These are phyloP conservation scores for Posidonia australis DNA, from an alignment of 106 monocot species.

Conservation along the genomic window DNA sequence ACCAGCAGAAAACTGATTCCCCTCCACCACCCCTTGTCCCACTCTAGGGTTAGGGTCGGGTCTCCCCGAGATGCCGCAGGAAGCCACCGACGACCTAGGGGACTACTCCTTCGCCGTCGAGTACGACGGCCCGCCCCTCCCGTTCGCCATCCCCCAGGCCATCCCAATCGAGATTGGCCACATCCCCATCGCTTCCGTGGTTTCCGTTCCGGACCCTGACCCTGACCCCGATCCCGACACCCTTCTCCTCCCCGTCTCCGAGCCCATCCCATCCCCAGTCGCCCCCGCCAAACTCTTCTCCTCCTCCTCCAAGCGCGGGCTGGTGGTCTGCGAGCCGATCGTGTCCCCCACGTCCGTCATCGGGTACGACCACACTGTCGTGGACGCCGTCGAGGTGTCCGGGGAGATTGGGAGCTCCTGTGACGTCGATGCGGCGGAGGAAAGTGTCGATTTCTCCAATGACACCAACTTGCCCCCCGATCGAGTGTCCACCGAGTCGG, in stretches of 20 bases:
- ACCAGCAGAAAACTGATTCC: too few species aligned
- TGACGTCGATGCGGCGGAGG: constrained; percentile 7
- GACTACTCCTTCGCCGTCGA: constrained; percentile 81
- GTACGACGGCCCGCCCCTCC: constrained; percentile 69
- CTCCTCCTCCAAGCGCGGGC: not conserved
- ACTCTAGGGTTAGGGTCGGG: not conserved
- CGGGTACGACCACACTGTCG: constrained; percentile 8
- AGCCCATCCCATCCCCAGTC: constrained; percentile 9
- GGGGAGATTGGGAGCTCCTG: constrained; percentile 14
- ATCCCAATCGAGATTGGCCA: constrained; percentile 69
- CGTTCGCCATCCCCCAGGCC: constrained; percentile 69
- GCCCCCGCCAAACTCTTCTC: not conserved
- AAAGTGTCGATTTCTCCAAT: constrained; percentile 12
- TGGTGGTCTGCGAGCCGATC: not conserved
- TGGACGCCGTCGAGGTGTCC: constrained; percentile 6
- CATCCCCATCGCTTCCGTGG: constrained; percentile 69
- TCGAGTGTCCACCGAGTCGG: constrained; percentile 10
- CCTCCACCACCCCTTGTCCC: not conserved
- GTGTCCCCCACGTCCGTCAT: constrained; percentile 25
- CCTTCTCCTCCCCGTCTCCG: constrained; percentile 2
- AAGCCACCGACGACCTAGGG: not conserved
- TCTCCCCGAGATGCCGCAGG: not conserved
- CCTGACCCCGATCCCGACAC: constrained; percentile 29
- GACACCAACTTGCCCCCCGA: constrained; percentile 3
- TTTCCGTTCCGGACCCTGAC: too few species aligned